Percentiles rank a stretch among this genome's conserved stretches.
phyloP scores from a whole-genome alignment of 2,329 filamentous ascomycete genomes.

The Xylogone sp. region DNA sequence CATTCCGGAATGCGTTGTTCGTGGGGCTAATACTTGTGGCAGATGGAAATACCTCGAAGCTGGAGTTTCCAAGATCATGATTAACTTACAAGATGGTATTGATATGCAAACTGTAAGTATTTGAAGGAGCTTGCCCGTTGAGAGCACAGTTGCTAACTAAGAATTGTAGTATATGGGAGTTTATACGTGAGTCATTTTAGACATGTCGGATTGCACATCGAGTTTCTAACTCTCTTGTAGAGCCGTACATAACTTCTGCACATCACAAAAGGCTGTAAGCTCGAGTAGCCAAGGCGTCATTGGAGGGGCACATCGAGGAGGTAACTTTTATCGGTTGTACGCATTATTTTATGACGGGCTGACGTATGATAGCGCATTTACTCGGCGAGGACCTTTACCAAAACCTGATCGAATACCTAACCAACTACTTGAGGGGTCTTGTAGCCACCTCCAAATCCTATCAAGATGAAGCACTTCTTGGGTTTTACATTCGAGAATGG shows the following conservation, averaged over 20 bases:
- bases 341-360: constrained; percentile 9
- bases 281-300: constrained; percentile 40
- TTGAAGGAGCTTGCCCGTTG: no score
- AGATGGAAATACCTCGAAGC: constrained; percentile 89
- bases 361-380: constrained; percentile 67
- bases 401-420: constrained; percentile 83
- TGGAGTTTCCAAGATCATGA: constrained; percentile 92
- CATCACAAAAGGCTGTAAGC: constrained; percentile 89
- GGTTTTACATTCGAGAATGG: constrained; percentile 97
- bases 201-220: constrained; percentile 1
- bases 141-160: constrained; percentile 5
- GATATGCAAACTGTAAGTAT: constrained; percentile 77
- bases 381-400: constrained; percentile 95
- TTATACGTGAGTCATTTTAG: constrained; percentile 67
- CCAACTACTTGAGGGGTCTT: constrained; percentile 67
- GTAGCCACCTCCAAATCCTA: constrained; percentile 72
- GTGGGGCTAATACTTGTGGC: constrained; percentile 12
- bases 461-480: constrained; percentile 82
- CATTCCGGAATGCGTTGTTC: not conserved
- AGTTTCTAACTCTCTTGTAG: constrained; percentile 42
- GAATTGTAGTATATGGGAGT: constrained; percentile 79
- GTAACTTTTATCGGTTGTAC: constrained; percentile 37
- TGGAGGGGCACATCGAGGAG: constrained; percentile 65
- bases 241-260: constrained; percentile 98
- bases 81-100: constrained; percentile 84